Base-by-base conservation (phyloP, 2,329 filamentous ascomycete species). In the Mycosphaerella sp. region DNA sequence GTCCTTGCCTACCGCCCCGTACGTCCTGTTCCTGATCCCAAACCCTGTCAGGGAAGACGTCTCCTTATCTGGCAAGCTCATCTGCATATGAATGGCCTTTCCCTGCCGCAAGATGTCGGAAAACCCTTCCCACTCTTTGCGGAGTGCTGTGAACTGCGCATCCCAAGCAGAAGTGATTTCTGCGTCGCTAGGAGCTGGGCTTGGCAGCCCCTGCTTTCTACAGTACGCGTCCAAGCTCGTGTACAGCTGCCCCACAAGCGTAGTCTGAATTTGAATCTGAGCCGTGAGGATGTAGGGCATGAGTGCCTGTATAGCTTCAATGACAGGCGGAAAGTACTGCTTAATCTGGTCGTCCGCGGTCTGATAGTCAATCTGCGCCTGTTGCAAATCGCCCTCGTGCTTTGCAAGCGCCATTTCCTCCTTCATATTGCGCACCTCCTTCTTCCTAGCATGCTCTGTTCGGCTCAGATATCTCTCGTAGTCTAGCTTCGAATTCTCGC, bases 401-500 rank as follows among this genome's bases (percentile, higher is more conserved):
- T 89, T 90, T 52, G 75, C 78, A 34, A 93, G 71, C 8, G 80
- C 76, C 6, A 76, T 75, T 64, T 89, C 87, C 53, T 94, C 89
- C 62, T 87, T 84, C 51, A 87, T 79, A 3, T 80, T 82, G 50
- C 82, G 80, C 34, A 79, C 83, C 17, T 79, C 73, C 68, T 93
- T 93, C 66, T 83, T 84, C 59, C 82, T 75, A 36, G 83, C 77
- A 61, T 80, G 81, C 63, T 86, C 84, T 32, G 84, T 82, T 55
- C 83, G 82, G 60, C 83, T 80, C 67, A 87, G 82, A 59, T 84
- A 84, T 60, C 86, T 81, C 69, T 95, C 89, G 64, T 83, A 93
- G 66, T 94, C 89, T 53, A 90, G 67, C 77, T 83, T 84, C 70
- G 83, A 87, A 62, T 90, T 86, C 65, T 93, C 87, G 41, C 89